These are phyloP conservation scores for Plantago ovata DNA, from an alignment of 257 asterid genomes.

Conservation along the genomic window DNA sequence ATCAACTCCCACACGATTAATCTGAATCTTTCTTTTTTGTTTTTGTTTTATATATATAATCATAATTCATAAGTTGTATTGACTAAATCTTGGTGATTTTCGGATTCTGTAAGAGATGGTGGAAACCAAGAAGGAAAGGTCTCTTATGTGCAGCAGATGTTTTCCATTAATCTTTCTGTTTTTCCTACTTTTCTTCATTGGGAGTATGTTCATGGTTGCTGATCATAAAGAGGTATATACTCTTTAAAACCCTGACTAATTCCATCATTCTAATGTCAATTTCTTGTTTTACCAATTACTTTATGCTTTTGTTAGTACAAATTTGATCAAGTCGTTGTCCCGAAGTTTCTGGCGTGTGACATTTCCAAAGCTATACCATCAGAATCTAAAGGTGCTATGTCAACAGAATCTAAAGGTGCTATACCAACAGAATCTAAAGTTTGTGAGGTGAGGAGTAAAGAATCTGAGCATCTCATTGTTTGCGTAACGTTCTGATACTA, in stretches of 20 bases:
- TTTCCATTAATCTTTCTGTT: slow-evolving; percentile 38
- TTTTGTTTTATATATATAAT: too few species aligned
- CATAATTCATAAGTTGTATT: too few species aligned
- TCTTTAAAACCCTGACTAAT: not conserved
- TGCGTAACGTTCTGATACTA: not conserved
- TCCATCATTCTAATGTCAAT: not conserved
- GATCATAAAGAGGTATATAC: slow-evolving; percentile 49
- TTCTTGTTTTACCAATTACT: not conserved
- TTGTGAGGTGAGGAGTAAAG: slow-evolving; percentile 56
- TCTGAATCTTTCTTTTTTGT: too few species aligned
- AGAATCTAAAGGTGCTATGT: slow-evolving; percentile 26
- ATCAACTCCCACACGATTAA: too few species aligned
- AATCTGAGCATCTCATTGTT: slow-evolving; percentile 4
- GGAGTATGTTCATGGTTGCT: slow-evolving; percentile 31
- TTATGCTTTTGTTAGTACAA: not conserved
- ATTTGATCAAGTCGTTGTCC: slow-evolving; percentile 14
- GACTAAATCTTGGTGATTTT: too few species aligned
- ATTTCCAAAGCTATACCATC: slow-evolving; percentile 22
- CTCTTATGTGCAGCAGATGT: slow-evolving; percentile 33
- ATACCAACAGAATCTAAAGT: slow-evolving; percentile 24
- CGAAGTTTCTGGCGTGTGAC: slow-evolving; percentile 44
- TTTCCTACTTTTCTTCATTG: slow-evolving; percentile 42
- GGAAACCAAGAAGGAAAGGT: slow-evolving; percentile 35
- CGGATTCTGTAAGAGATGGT: too few species aligned
- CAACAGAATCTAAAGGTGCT: slow-evolving; percentile 22